Conservation (phyloP, 2,329 filamentous ascomycete species). For the Sporothrix dimorphospora region DNA sequence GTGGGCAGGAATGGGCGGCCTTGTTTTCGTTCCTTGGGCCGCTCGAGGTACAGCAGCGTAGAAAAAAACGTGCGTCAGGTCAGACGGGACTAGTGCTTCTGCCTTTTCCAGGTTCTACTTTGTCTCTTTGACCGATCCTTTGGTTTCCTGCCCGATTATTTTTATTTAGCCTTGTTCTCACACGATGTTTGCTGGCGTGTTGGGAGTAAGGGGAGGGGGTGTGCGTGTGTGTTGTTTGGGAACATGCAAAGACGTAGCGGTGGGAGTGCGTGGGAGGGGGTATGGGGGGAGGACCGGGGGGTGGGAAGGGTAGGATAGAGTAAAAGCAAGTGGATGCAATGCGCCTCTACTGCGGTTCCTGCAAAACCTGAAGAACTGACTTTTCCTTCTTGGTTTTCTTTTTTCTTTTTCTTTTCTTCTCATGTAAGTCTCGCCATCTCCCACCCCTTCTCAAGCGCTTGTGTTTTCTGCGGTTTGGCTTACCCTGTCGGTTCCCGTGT, state of each 20-base stretch:
- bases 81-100: conserved; percentile 33
- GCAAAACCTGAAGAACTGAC: conserved; percentile 30
- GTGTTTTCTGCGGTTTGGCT: conserved; percentile 18
- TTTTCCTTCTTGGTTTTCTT: conserved; percentile 8
- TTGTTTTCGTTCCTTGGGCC: conserved; percentile 43
- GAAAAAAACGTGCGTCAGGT: conserved; percentile 49
- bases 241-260: conserved; percentile 33
- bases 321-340: conserved; percentile 35
- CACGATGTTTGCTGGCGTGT: conserved; percentile 9
- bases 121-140: conserved; percentile 38
- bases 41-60: conserved; percentile 54
- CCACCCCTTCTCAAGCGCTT: neutral
- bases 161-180: conserved; percentile 43
- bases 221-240: conserved; percentile 18
- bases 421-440: neutral
- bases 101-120: conserved; percentile 35
- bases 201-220: neutral
- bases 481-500: conserved; percentile 28
- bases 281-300: conserved; percentile 34
- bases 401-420: neutral
- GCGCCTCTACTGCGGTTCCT: conserved; percentile 45
- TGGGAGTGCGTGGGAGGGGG: conserved; percentile 38
- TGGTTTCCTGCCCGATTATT: conserved; percentile 44
- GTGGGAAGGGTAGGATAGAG: conserved; percentile 34
- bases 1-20: conserved; percentile 50